Evolutionary conservation across 306 rosid species (phyloP), one percentile per base, ranked within the genome.

Genomic region (Lathyrus sativus): DNA sequence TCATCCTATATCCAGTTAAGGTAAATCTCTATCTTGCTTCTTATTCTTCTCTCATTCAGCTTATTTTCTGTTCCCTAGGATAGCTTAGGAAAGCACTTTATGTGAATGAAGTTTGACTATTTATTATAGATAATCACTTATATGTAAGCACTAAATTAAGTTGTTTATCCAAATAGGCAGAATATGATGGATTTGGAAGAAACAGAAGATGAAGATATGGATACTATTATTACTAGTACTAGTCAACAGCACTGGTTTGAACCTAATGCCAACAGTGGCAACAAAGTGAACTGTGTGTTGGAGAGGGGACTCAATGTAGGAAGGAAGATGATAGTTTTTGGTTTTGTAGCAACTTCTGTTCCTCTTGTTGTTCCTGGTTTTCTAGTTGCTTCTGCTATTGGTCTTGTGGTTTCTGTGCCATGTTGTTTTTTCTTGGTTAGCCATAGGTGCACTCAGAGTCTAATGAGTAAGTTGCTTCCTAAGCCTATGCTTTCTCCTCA

Each of bases 391-490:
- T 88, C 96, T 33, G 91, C 88, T 19, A 74, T 93, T 61, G 96
- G 90, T 74, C 17, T 93, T 49, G 87, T 76, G n/a, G 67, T 76
- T 77, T 84, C 89, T 42, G 54, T 90, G 65, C 97, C 97, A 29
- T 86, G 63, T 39, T 95, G 82, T 2, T 7, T 90, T 24, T 76
- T 83, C 60, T 79, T 84, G 46, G 97, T 84, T 3, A 86, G 82
- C 71, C 88, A 83, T 69, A 86, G 69, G 46, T 88, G 83, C 72
- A 62, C 90, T 11, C 79, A 79, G 65, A 79, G 28, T 56, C 48
- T 93, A 9, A 85, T 90, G 98, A 79, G 77, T 26, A 81, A 64
- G 73, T 71, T 91, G 71, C 85, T 93, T 6, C 96, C 95, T 3
- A 59, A 31, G 13, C 84, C 85, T 64, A 51, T 55, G 1, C 65